Evolutionary conservation across 2,329 filamentous ascomycete species (phyloP), one percentile per base, ranked within the genome.

Genomic region (Pleomassaria siparia): DNA sequence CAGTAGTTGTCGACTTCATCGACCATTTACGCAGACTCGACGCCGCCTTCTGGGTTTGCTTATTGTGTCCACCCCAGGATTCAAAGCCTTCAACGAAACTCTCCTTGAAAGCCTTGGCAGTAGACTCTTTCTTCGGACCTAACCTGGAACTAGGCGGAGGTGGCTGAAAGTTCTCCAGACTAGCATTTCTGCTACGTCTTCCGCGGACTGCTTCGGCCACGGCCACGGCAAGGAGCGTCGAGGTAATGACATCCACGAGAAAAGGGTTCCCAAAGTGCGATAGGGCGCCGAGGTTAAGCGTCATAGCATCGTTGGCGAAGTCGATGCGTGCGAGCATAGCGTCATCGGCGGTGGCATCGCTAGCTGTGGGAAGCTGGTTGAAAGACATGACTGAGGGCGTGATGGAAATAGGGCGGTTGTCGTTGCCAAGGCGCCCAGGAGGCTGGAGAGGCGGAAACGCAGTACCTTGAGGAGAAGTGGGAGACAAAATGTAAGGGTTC

Each of bases 321-420:
- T 77, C 74, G 4, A 79, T 65, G 12, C 70, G 71, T 0, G 72
- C 73, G 8, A 78, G 68, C 42, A 73, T 68, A 26, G 64, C 64
- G 39, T 70, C 69, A 44, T 69, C 65, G 10, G 65, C 54, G 7
- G 62, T 61, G 2, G 66, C 67, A 44, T 71, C 67, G n/a, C 64
- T 68, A 11, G 65, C 61, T 11, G 64, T 68, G 9, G 67, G 60
- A 10, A 70, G 61, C 30, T 69, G 65, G 9, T 54, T 48, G 8
- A 69, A 51, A 26, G 59, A 62, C 58, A 70, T 64, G 35, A 64
- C 64, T 3, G 63, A 67, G 4, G 66, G 65, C 0, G 63, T 69
- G 15, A 64, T 51, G 21, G 62, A 69, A 20, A 59, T 57, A 11
- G 66, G 67, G 1, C 63, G 55, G n/a, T 57, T 50, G 18, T 59